Conservation (phyloP, 345 rosid genomes). For the Trapa incisa region DNA sequence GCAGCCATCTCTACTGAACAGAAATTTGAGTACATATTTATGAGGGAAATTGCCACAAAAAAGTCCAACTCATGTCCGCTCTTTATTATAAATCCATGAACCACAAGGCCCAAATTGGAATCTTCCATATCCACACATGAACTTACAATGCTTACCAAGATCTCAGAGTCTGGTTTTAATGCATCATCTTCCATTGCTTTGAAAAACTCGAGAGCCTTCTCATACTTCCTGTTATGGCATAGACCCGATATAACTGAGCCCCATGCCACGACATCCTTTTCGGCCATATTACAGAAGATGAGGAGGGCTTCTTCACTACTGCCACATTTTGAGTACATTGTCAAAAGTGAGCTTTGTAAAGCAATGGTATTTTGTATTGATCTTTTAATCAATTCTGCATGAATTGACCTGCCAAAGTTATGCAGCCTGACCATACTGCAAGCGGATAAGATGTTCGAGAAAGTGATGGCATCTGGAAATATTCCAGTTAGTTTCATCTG, state of each 20-base stretch:
- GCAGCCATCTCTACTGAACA: constrained; percentile 43
- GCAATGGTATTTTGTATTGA: constrained; percentile 26
- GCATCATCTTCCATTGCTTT: constrained; percentile 33
- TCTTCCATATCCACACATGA: constrained; percentile 48
- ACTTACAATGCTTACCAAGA: constrained; percentile 41
- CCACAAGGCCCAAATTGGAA: constrained; percentile 25
- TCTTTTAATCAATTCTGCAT: constrained; percentile 44
- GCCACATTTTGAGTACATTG: constrained; percentile 47
- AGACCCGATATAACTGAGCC: constrained; percentile 64
- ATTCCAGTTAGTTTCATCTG: constrained; percentile 31
- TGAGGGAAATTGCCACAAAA: constrained; percentile 53
- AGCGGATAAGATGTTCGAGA: constrained; percentile 44
- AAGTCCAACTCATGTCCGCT: constrained; percentile 38
- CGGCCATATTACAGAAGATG: constrained; percentile 34
- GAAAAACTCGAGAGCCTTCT: constrained; percentile 40
- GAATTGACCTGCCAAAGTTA: constrained; percentile 52
- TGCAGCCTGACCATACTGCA: constrained; percentile 29
- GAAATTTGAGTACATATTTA: constrained; percentile 74
- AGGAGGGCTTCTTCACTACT: constrained; percentile 29
- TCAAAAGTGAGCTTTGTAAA: constrained; percentile 41
- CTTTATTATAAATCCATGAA: constrained; percentile 47
- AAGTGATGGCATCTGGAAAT: constrained; percentile 41
- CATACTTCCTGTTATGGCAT: constrained; percentile 41
- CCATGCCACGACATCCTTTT: constrained; percentile 58
- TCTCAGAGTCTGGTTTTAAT: constrained; percentile 47